phyloP scores from a whole-genome alignment of 768 basidiomycete species.

The Hysterangium stoloniferum region DNA sequence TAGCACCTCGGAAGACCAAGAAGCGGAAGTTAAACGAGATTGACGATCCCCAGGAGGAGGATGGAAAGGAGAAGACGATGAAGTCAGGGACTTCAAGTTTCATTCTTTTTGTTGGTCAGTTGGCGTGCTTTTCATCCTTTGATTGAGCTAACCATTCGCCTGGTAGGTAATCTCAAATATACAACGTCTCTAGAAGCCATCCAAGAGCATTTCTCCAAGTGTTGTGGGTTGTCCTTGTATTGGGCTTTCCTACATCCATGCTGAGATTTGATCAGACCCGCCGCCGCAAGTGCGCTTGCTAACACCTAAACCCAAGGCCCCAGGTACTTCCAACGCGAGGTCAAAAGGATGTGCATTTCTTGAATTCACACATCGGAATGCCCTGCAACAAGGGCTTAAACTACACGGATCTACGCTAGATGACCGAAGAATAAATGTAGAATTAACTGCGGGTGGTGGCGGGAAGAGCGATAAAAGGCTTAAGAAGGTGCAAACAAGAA shows the following conservation, averaged over 20 bases:
- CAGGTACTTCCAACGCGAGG: conserved; percentile 43
- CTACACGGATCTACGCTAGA: conserved; percentile 83
- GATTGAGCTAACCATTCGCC: background rate
- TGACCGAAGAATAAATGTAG: conserved; percentile 85
- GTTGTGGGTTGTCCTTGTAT: conserved; percentile 41
- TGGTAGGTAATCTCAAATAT: conserved; percentile 79
- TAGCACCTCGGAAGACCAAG: conserved; percentile 19
- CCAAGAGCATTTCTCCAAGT: conserved; percentile 60
- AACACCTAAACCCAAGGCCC: conserved; percentile 53
- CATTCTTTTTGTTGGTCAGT: conserved; percentile 81
- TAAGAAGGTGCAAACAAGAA: conserved; percentile 63
- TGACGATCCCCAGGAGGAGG: conserved; percentile 23
- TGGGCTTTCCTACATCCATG: background rate
- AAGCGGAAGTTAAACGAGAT: conserved; percentile 25
- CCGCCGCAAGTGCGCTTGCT: conserved; percentile 74
- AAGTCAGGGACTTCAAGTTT: conserved; percentile 44
- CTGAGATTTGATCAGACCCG: conserved; percentile 39
- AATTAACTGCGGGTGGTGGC: conserved; percentile 92
- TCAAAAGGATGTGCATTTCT: conserved; percentile 96
- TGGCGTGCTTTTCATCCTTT: conserved; percentile 4
- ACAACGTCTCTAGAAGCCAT: conserved; percentile 67
- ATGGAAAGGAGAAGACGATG: conserved; percentile 6
- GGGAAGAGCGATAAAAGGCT: conserved; percentile 68
- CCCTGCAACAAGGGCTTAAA: conserved; percentile 80
- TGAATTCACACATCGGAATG: conserved; percentile 68